phyloP scores from a whole-genome alignment of 1,284 basidiomycete species.

The Fomes fomentarius region DNA sequence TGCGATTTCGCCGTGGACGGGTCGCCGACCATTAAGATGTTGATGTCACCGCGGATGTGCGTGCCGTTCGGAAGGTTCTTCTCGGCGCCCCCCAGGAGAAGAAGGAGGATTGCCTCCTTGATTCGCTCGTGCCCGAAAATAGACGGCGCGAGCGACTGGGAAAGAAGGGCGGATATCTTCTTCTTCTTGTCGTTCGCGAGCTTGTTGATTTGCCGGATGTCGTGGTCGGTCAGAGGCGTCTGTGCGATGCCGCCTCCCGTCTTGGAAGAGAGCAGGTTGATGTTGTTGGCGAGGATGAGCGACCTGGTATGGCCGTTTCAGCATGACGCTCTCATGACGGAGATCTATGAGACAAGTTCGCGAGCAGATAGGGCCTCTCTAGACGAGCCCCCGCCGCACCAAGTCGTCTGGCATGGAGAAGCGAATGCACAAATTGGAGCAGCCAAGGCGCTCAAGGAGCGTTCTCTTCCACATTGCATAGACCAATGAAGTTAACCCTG shows the following conservation, averaged over 20 bases:
- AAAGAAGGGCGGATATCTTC: slow-evolving; percentile 88
- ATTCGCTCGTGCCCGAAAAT: slow-evolving; percentile 98
- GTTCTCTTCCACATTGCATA: background rate
- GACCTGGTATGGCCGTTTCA: slow-evolving; percentile 57
- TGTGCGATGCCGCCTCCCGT: slow-evolving; percentile 96
- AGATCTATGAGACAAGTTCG: background rate
- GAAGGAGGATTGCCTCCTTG: slow-evolving; percentile 91
- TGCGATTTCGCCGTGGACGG: slow-evolving; percentile 98
- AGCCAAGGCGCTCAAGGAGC: background rate
- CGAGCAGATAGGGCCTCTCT: background rate
- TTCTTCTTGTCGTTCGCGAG: slow-evolving; percentile 84
- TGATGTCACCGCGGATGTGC: slow-evolving; percentile 99
- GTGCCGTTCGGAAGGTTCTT: slow-evolving; percentile 98
- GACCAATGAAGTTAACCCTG: background rate
- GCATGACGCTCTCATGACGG: background rate
- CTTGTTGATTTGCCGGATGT: slow-evolving; percentile 97
- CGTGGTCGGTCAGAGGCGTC: slow-evolving; percentile 89
- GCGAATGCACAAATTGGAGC: background rate
- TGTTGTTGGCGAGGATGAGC: slow-evolving; percentile 93
- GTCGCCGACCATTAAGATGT: slow-evolving; percentile 99
- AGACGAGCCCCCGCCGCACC: background rate
- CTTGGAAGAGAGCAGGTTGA: slow-evolving; percentile 96
- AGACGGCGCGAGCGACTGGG: slow-evolving; percentile 95
- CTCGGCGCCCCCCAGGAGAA: slow-evolving; percentile 95
- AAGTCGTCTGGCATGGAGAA: background rate